Base-by-base conservation (phyloP, 352 stramenopile genomes). In the Plasmopara viticola region DNA sequence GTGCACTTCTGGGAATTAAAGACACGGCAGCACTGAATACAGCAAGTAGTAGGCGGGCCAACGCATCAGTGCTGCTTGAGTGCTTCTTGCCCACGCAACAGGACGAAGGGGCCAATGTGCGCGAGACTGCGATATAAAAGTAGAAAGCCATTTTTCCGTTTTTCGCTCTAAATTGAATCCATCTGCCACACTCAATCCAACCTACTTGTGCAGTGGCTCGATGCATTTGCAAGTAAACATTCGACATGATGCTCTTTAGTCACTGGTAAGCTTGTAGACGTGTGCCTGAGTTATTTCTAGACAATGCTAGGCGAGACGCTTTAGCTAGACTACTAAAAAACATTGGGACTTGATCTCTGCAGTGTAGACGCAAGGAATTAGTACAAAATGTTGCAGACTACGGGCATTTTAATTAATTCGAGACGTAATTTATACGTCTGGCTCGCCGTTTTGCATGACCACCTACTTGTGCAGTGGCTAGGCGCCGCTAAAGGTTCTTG, bases 191-290 rank as follows among this genome's bases (percentile, higher is more conserved):
- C 76, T 93, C 17, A 72, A 90, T 14, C 49, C 66, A n/a, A n/a
- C n/a, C n/a, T n/a, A n/a, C n/a, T n/a, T n/a, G n/a, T 8, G 78
- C 70, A 90, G 78, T 46, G 82, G 82, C 0, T 48, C 90, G 40
- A 93, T 79, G 25, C 82, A 93, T 41, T 50, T 93, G 40, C 80
- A 93, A 57, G 55, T 86, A 28, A 74, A 79, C 14, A 74, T 93
- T n/a, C 72, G 79, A 9, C 77, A 86, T 35, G 82, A 93, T 53
- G 80, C 77, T 14, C 61, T 93, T 1, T 69, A 68, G 17, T 74
- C 74, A 93, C 90, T 53, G 70, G 66, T 4, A 68, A 71, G 18
- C 31, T 90, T 15, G 67, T 93, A 18, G 79, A 90, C 9, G 60
- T 35, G 70, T 66, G 9, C 75, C 82, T 0, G 69, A 84, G 41